Percentiles rank a stretch among this genome's conserved stretches.
Evolutionary conservation across 768 basidiomycete genomes (phyloP).

Genomic region (Collybia sp.): DNA sequence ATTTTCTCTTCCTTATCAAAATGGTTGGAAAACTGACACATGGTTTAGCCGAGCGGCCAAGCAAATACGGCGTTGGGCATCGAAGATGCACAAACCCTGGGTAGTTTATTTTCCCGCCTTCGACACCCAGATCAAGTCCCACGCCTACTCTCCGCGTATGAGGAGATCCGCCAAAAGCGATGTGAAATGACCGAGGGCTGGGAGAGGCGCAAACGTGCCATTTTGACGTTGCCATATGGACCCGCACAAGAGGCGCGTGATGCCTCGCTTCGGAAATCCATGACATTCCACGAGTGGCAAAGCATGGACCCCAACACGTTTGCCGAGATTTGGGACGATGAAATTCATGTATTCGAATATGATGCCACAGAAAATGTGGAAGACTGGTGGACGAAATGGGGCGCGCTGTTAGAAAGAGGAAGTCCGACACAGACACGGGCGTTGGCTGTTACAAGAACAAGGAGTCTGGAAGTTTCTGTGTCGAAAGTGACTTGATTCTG

Average conservation of each 20-base stretch:
- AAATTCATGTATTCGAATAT: conserved; percentile 44
- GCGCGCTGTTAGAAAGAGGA: conserved; percentile 21
- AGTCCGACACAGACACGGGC: conserved; percentile 3
- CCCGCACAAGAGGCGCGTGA: conserved; percentile 42
- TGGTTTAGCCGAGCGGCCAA: conserved; percentile 44
- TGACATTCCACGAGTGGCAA: conserved; percentile 26
- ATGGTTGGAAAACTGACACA: no score
- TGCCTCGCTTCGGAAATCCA: conserved; percentile 27
- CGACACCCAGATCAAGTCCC: conserved; percentile 41
- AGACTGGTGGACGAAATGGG: conserved; percentile 60
- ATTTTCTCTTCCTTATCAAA: conserved; percentile 6
- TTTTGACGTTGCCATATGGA: conserved; percentile 40
- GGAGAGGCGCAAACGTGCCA: conserved; percentile 39
- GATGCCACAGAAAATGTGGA: conserved; percentile 54
- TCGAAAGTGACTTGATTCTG: background rate
- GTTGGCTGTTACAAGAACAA: background rate
- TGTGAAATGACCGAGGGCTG: conserved; percentile 38
- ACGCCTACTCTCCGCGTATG: conserved; percentile 47
- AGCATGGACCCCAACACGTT: conserved; percentile 44
- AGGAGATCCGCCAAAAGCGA: conserved; percentile 54
- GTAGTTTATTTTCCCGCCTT: conserved; percentile 53
- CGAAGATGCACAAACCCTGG: conserved; percentile 61
- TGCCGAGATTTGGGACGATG: conserved; percentile 45
- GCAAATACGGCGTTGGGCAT: conserved; percentile 48
- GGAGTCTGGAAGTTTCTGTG: background rate